Evolutionary conservation across 75 land plant genomes (phyloP).

Genomic region (Isoetes taiwanensis): DNA sequence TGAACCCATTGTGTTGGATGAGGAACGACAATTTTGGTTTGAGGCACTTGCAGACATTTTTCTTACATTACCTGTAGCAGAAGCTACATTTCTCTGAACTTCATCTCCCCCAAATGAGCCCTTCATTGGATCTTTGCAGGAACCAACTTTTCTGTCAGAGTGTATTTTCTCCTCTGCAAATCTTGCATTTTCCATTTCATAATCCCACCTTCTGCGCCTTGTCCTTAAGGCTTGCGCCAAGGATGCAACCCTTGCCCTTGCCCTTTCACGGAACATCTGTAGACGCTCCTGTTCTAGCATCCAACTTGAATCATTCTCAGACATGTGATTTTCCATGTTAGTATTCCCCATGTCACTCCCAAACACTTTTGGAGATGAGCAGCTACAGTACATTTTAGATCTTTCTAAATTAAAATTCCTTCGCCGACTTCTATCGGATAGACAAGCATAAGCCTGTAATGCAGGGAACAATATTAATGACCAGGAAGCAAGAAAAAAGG

Average conservation of each 20-base stretch:
- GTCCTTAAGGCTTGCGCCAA: background rate
- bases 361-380: background rate
- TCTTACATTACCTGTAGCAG: too few relatives aligned
- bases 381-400: background rate
- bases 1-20: too few relatives aligned
- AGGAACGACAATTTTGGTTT: too few relatives aligned
- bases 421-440: background rate
- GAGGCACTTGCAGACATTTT: too few relatives aligned
- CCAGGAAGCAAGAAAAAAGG: too few relatives aligned
- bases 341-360: background rate
- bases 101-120: too few relatives aligned
- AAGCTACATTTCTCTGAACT: too few relatives aligned
- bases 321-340: background rate
- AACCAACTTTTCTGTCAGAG: too few relatives aligned
- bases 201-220: conserved; percentile 5
- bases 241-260: background rate
- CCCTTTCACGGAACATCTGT: background rate
- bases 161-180: too few relatives aligned
- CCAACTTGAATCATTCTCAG: background rate
- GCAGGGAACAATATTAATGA: background rate
- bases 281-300: conserved; percentile 6
- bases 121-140: too few relatives aligned
- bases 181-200: too few relatives aligned
- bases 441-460: background rate
- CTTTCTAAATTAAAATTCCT: background rate